Percentiles rank a stretch among this genome's conserved stretches.
Conservation (phyloP, 106 monocot genomes). For the Allium cepa region DNA sequence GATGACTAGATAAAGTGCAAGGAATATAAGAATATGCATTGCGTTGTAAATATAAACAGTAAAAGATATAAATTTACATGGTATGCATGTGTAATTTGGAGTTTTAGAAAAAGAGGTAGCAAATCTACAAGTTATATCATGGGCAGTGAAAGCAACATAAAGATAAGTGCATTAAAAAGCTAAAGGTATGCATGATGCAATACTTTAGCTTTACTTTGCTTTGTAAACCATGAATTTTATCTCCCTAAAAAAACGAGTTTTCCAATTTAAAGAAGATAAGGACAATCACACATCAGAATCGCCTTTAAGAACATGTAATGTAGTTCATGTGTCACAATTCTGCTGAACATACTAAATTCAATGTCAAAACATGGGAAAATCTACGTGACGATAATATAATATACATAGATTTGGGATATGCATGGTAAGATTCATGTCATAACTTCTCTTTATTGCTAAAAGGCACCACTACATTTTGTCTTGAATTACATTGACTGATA, state of each 20-base stretch:
- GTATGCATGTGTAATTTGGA: slow-evolving; percentile 28
- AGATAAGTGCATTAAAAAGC: slow-evolving; percentile 11
- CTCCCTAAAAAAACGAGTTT: not conserved
- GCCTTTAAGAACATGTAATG: not conserved
- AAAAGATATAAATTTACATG: slow-evolving; percentile 25
- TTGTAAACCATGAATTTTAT: slow-evolving; percentile 5
- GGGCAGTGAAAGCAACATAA: slow-evolving; percentile 11
- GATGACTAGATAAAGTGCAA: slow-evolving; percentile 59
- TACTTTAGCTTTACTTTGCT: slow-evolving; percentile 34
- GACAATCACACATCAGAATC: slow-evolving; percentile 10
- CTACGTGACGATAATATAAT: not conserved
- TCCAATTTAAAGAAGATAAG: slow-evolving; percentile 21
- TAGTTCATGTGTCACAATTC: too few relatives aligned
- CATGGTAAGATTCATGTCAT: not conserved
- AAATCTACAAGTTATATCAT: slow-evolving; percentile 6
- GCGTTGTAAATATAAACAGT: slow-evolving; percentile 2
- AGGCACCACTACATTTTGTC: slow-evolving; percentile 10
- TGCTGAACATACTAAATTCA: too few relatives aligned
- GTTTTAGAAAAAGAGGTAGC: slow-evolving; percentile 11
- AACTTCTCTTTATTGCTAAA: not conserved
- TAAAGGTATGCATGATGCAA: slow-evolving; percentile 13
- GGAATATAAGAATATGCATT: slow-evolving; percentile 32
- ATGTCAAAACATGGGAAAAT: slow-evolving; percentile 1
- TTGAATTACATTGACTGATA: not conserved
- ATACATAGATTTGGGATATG: not conserved